phyloP scores from a whole-genome alignment of 805 yeast species.

The Lachancea quebecensis region DNA sequence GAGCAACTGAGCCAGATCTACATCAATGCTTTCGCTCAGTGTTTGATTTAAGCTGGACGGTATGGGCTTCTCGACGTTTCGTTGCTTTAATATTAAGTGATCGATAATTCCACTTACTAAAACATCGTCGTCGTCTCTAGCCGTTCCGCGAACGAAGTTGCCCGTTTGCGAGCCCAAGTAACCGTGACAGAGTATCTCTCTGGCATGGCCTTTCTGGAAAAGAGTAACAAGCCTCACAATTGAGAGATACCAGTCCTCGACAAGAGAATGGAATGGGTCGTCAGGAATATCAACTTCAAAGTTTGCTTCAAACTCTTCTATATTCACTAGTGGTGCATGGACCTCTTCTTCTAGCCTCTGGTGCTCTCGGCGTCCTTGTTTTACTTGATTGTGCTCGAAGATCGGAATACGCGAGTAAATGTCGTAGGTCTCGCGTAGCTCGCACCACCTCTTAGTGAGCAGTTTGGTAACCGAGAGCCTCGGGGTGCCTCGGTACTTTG shows the following conservation, averaged over 20 bases:
- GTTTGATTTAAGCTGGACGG: conserved; percentile 1
- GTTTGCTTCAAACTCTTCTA: conserved; percentile 13
- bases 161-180: conserved; percentile 33
- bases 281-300: conserved; percentile 16
- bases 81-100: conserved; percentile 29
- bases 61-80: neutral
- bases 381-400: conserved; percentile 36
- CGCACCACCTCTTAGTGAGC: conserved; percentile 62
- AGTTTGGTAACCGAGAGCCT: conserved; percentile 47
- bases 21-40: conserved; percentile 1
- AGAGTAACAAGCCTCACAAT: conserved; percentile 38
- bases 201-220: conserved; percentile 43
- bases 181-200: conserved; percentile 57
- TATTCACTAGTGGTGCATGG: conserved; percentile 31
- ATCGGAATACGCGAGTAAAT: conserved; percentile 40
- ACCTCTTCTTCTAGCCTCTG: conserved; percentile 38
- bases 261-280: conserved; percentile 22
- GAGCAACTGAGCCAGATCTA: conserved; percentile 17
- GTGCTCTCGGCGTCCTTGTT: conserved; percentile 44
- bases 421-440: conserved; percentile 47
- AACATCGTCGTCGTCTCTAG: conserved; percentile 28
- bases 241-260: conserved; percentile 37
- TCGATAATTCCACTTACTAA: conserved; percentile 63
- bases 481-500: conserved; percentile 7
- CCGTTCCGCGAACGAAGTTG: conserved; percentile 9